phyloP scores from a whole-genome alignment of 1,284 basidiomycete genomes.

The Boletus semigastroideus region DNA sequence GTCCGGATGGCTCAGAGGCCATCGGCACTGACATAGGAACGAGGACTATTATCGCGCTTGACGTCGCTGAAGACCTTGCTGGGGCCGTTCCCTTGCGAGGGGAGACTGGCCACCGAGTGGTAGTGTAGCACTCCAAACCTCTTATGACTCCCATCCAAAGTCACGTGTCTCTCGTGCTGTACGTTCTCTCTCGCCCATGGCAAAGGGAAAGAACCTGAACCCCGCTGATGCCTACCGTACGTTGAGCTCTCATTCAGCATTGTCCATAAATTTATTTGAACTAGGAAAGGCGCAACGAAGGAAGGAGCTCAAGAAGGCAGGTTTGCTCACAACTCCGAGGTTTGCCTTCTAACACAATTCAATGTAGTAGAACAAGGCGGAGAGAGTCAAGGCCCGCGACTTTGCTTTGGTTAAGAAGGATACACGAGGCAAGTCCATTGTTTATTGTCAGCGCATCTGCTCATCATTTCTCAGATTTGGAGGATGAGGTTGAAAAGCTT shows the following conservation, averaged over 20 bases:
- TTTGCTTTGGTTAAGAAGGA: constrained; percentile 87
- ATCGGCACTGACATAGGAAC: constrained; percentile 34
- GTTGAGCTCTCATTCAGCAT: constrained; percentile 17
- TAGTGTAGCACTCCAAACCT: neutral
- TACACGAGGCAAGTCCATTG: constrained; percentile 58
- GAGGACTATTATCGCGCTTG: neutral
- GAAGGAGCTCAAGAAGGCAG: constrained; percentile 89
- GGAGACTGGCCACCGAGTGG: constrained; percentile 27
- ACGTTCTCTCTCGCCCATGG: constrained; percentile 67
- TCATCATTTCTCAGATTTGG: constrained; percentile 49
- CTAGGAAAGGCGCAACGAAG: constrained; percentile 84
- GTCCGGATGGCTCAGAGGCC: constrained; percentile 38
- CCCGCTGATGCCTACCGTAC: constrained; percentile 83
- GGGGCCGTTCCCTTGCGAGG: constrained; percentile 35
- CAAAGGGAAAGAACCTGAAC: constrained; percentile 78
- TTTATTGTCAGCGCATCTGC: neutral
- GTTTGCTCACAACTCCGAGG: constrained; percentile 4
- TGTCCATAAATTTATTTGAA: constrained; percentile 2
- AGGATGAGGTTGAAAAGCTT: constrained; percentile 68
- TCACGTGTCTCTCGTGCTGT: constrained; percentile 24
- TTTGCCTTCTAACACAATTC: constrained; percentile 10
- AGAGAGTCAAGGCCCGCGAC: constrained; percentile 74
- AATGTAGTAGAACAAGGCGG: constrained; percentile 83
- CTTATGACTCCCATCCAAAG: constrained; percentile 25
- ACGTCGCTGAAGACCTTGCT: constrained; percentile 16